A percentile compares a stretch with the other conserved stretches of the same genome.
phyloP scores from a whole-genome alignment of 2,329 filamentous ascomycete species.

The Onygena corvina region DNA sequence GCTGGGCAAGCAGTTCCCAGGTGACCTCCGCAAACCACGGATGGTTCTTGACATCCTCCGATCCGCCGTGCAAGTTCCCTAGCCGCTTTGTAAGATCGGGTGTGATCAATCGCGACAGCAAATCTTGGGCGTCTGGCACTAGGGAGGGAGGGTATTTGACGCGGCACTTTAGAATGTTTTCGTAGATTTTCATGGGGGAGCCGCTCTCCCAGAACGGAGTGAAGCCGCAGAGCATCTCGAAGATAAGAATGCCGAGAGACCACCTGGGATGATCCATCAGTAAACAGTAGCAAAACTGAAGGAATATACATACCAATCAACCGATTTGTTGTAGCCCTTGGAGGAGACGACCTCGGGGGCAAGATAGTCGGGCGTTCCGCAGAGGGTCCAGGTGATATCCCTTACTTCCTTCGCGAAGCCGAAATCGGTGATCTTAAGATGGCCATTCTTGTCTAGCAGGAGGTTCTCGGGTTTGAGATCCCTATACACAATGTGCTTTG shows the following conservation, averaged over 20 bases:
- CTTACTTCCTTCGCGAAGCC: conserved; percentile 96
- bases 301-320: conserved; percentile 66
- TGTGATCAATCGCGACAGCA: conserved; percentile 87
- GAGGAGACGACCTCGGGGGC: conserved; percentile 97
- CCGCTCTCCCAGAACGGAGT: conserved; percentile 98
- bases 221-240: conserved; percentile 98
- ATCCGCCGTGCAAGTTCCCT: conserved; percentile 83
- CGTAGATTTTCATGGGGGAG: conserved; percentile 88
- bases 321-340: conserved; percentile 98
- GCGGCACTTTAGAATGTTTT: conserved; percentile 91
- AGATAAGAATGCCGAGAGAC: conserved; percentile 95
- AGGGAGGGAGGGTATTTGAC: conserved; percentile 97
- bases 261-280: conserved; percentile 50
- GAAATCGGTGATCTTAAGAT: conserved; percentile 96
- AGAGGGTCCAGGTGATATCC: conserved; percentile 98
- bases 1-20: conserved; percentile 85
- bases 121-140: conserved; percentile 82
- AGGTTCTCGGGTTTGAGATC: conserved; percentile 94
- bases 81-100: conserved; percentile 87
- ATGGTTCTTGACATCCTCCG: conserved; percentile 87
- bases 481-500: conserved; percentile 91
- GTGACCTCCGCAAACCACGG: conserved; percentile 96
- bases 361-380: conserved; percentile 93
- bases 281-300: conserved; percentile 1
- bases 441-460: conserved; percentile 80